Evolutionary conservation across 441 rosid species (phyloP), one percentile per base, ranked within the genome.

Genomic region (Manihot esculenta): DNA sequence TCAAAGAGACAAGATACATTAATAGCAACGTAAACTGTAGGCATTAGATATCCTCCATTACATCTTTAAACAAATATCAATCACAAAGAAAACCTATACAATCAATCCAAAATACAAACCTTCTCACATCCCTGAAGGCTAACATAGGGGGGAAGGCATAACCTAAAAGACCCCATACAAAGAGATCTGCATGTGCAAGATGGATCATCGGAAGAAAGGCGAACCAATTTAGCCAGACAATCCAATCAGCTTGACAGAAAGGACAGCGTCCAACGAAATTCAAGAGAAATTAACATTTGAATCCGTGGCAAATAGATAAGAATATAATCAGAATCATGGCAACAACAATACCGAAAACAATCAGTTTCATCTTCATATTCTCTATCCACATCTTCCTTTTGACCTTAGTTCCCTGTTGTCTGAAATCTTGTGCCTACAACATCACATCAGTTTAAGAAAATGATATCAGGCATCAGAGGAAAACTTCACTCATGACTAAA

Each of bases 331-430:
- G 94, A 71, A 91, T 84, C 85, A 95, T 77, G 2, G 91, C 90
- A 35, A 86, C 17, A 62, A 94, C 2, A 72, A 94, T 88, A 60
- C 87, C 92, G 24, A 89, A 62, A 44, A 89, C 99, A 42, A 94
- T 82, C 79, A 94, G 81, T 78, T 94, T 94, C 33, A 94, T 85
- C 93, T 94, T 94, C 99, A 94, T 94, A 73, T 92, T 94, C 84
- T 94, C 84, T 47, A 84, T 0, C 99, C 98, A 94, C 98, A 94
- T 85, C 84, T 87, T 92, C 77, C 93, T 92, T 75, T 75, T 87
- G 82, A 94, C 80, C 86, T 94, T 84, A 26, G 96, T 92, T 75
- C 99, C 99, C 77, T 92, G 94, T 72, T 87, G 82, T 77, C 87
- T 87, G 79, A 94, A 92, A 76, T 92, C 99, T 80, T 94, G 98